Evolutionary conservation across 768 basidiomycete genomes (phyloP), one percentile per base, ranked within the genome.

Genomic region (Cyclocybe cylindracea): DNA sequence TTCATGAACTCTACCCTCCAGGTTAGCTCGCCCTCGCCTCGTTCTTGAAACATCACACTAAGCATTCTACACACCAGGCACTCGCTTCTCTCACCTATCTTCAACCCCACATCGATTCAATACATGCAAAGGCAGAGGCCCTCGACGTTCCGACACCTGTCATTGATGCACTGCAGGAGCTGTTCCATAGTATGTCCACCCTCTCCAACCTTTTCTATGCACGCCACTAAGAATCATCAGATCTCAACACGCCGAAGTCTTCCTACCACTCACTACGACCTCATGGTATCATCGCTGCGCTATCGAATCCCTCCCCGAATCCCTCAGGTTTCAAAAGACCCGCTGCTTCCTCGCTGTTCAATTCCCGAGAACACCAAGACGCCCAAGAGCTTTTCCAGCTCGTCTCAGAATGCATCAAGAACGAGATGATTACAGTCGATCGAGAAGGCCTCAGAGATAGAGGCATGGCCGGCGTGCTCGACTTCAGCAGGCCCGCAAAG

Each of bases 361-460:
- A 84, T 57, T 93, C 93, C 1, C 86, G 92, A 10, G 94, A 97
- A 65, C 96, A 98, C 66, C 96, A 98, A 72, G 96, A 98, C 66
- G 96, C 96, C 4, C 96, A 98, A 64, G 96, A 98, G 65, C 79
- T 98, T n/a, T 98, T 97, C 72, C 88, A 96, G 60, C 85, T 98
- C 32, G 75, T 98, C 7, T 89, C 94, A 1, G 94, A 95, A 66
- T 89, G 86, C 46, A 78, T 98, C 59, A 92, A 92, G 70, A 87
- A 86, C 54, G 96, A 98, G 66, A 78, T 85, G n/a, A 64, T 72
- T 2, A 80, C 86, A 2, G 80, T 97, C 1, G 85, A 87, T 49
- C 79, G 78, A 40, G 92, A 95, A 65, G 80, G 82, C 2, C 73
- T 77, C 39, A 76, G 84, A 38, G 86, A 92, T 63, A 78, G 85